Evolutionary conservation across 2,329 filamentous ascomycete species (phyloP), one percentile per base, ranked within the genome.

Genomic region (Hyphodiscus sp.): DNA sequence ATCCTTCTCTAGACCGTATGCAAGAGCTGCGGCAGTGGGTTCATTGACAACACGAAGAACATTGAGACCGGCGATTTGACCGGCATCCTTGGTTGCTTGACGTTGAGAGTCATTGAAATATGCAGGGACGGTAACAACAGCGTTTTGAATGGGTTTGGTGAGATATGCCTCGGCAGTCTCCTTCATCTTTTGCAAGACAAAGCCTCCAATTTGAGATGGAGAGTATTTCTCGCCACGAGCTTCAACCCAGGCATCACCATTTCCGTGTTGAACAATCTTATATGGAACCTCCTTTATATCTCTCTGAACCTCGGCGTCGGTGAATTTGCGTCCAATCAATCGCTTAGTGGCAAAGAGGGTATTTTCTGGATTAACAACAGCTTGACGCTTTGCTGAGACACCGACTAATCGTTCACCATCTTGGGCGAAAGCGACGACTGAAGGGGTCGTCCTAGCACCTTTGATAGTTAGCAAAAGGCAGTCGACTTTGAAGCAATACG

Each of bases 41-140:
- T 97, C 92, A 80, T 96, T 96, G 62, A 97, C 90, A 57, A 96
- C 91, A 83, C 92, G 91, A 67, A 96, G 87, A 64, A 97, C 92
- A 73, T 96, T 96, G 52, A 97, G 83, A 71, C 92, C 92, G 67
- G 92, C 83, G 68, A 97, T 97, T 74, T 95, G 89, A 76, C 92
- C 92, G 62, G 92, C 92, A 71, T 97, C 91, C 83, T 96, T 97
- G 75, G 91, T 97, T 65, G 91, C 91, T 77, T 96, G 92, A 77
- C 91, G 89, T 78, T 97, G 91, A 57, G 89, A 91, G 75, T 97
- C 91, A 76, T 97, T 97, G 83, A 97, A 97, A 82, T 97, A 97
- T 67, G 91, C 91, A 60, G 91, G 91, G 41, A 96, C 91, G 58
- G 92, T 97, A 65, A 97, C 92, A 58, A 97, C 92, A 66, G 91